Percentiles rank a stretch among this genome's conserved stretches.
Conservation (phyloP, 768 basidiomycete genomes). For the Nidularia pulvinata region DNA sequence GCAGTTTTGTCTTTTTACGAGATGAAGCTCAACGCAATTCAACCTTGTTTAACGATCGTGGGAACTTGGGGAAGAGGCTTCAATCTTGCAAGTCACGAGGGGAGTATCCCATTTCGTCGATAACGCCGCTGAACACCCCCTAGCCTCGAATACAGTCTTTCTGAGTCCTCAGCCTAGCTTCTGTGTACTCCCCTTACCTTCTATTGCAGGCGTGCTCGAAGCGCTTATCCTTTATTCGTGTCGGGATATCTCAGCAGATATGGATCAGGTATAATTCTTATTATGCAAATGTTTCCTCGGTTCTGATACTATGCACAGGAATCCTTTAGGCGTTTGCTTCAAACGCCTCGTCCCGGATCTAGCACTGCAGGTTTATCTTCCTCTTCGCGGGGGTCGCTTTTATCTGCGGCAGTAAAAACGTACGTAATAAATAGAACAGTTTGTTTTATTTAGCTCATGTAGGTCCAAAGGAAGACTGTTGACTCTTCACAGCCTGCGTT, state of each 20-base stretch:
- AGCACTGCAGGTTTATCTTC: slow-evolving; percentile 11
- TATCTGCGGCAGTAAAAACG: slow-evolving; percentile 24
- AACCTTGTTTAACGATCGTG: no score
- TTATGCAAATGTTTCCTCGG: not conserved
- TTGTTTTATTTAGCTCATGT: slow-evolving; percentile 7
- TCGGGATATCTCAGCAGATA: slow-evolving; percentile 3
- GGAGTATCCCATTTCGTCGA: no score
- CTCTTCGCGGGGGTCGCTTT: slow-evolving; percentile 27
- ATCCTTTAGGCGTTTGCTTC: slow-evolving; percentile 55
- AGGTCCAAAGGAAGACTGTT: slow-evolving; percentile 40
- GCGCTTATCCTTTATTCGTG: not conserved
- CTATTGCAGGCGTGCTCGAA: no score
- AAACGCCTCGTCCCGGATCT: slow-evolving; percentile 24
- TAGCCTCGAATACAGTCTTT: no score
- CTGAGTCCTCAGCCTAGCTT: no score
- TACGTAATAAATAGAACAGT: slow-evolving; percentile 11
- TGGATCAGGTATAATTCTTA: slow-evolving; percentile 29
- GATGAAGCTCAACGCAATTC: no score
- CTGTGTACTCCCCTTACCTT: no score
- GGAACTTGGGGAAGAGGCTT: no score
- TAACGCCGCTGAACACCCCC: no score
- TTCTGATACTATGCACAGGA: slow-evolving; percentile 33
- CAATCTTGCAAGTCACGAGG: no score
- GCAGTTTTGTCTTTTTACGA: no score
- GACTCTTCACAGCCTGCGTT: slow-evolving; percentile 63